Base-by-base conservation (phyloP, 176 grass and related monocot genomes). In the Bolboschoenus planiculmis region DNA sequence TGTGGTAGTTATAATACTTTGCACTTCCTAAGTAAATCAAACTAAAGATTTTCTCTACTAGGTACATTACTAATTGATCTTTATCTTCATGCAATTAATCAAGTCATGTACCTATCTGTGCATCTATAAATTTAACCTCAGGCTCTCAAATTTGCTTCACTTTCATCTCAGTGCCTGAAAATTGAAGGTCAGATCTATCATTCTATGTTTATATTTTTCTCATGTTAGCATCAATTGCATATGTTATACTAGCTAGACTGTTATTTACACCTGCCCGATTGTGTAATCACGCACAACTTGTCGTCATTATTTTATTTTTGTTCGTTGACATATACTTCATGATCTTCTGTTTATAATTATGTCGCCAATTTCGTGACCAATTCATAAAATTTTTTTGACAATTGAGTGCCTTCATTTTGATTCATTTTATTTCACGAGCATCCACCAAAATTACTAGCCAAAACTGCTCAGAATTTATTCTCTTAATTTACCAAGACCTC, bases 81-180 rank as follows among this genome's bases (percentile, higher is more conserved):
- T 80, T 80, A 80, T 47, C 56, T 81, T 40, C 37, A 82, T 46
- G 79, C 21, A 64, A 30, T 43, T 62, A 27, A 23, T 7, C 2
- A 24, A 59, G 0, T 8, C 10, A 81, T 60, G 18, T 44, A 60
- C 42, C 44, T 23, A 10, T 60, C 30, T 44, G 24, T 31, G 9
- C 43, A 1, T 65, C 72, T 82, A 82, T 82, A 82, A 65, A 82
- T 48, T 50, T 23, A 82, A 31, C 27, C 80, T 27, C 23, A 30
- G 15, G 54, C 56, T 63, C 56, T 30, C 15, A 70, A 27, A 18
- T 59, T 48, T 82, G 20, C 58, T 50, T 82, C 80, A 66, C 16
- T 63, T 36, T 42, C 56, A 82, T 65, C 62, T 65, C 20, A 31
- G 23, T 30, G 24, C 58, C 79, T 81, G 65, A 82, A 81, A 64